These are phyloP conservation scores for Microbotryum saponariae DNA, from an alignment of 1,284 basidiomycete species.

Conservation along the genomic window DNA sequence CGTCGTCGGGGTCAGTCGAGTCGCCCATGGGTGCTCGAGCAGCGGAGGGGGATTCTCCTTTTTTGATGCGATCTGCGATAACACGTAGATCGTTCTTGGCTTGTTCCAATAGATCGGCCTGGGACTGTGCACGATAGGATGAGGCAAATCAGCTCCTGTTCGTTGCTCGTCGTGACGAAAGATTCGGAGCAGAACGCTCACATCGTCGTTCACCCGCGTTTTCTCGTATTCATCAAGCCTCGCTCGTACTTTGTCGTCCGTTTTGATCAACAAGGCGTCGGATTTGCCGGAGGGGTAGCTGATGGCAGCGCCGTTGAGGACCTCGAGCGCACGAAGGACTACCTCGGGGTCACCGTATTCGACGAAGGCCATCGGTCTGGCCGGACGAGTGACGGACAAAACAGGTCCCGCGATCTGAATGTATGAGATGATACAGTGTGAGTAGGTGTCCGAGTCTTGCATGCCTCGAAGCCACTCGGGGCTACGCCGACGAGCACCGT, in stretches of 20 bases:
- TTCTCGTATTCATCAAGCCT: constrained; percentile 37
- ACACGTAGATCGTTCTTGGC: constrained; percentile 23
- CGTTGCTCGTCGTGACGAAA: neutral
- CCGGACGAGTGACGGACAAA: constrained; percentile 34
- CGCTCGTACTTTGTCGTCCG: constrained; percentile 37
- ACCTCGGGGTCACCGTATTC: constrained; percentile 38
- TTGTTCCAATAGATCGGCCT: constrained; percentile 22
- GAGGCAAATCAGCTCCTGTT: neutral
- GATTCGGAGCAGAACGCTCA: constrained; percentile 11
- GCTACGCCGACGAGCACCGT: neutral
- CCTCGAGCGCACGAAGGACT: constrained; percentile 37
- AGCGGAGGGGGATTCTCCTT: constrained; percentile 15
- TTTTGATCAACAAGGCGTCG: constrained; percentile 35
- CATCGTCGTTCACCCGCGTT: constrained; percentile 31
- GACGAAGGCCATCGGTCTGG: constrained; percentile 37
- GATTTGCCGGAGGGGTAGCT: constrained; percentile 27
- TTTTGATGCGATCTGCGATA: constrained; percentile 19
- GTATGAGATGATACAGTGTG: neutral
- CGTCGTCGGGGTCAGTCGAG: neutral
- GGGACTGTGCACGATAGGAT: constrained; percentile 6
- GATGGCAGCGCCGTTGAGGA: constrained; percentile 34
- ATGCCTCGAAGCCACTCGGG: neutral
- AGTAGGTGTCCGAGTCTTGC: neutral
- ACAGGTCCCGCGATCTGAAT: constrained; percentile 34
- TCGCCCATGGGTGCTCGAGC: constrained; percentile 6